Base-by-base conservation (phyloP, 2,329 filamentous ascomycete genomes). In the Monilinia aucupariae region DNA sequence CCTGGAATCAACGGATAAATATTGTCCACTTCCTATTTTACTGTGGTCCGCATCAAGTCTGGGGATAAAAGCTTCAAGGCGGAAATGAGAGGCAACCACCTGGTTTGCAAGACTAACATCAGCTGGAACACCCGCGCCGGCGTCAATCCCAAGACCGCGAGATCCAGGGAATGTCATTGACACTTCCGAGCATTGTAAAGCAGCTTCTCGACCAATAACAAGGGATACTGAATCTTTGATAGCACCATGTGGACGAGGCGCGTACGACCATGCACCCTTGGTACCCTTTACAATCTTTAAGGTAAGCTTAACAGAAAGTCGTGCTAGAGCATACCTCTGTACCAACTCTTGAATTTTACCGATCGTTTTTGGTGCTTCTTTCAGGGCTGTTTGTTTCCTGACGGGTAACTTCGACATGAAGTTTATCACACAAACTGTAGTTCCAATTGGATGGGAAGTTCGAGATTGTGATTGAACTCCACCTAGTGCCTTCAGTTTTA, bases 1-100 rank as follows among this genome's bases (percentile, higher is more conserved):
- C 22, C 89, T 81, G 17, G 79, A 79, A 71, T 92, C 88, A 27
- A 92, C 78, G 0, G 87, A 89, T 39, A 92, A 75, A 71, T 86
- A 91, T 5, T 80, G 74, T 0, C 81, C 79, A n/a, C 77, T 80
- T 52, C 77, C 76, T 41, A 83, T 67, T n/a, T 75, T 78, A 2
- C 74, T 70, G 2, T 69, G 53, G 39, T 81, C 75, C 22, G 81
- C 80, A 61, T 78, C 76, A 4, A 77, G 75, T 39, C 74, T 81
- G 0, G 87, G 84, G 0, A 91, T 69, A 58, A 86, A 81, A 1
- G 83, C 84, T 59, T 84, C 78, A 12, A 90, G 73, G 0, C 75
- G 69, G 59, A 84, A 83, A 37, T 13, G 9, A 47, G 32, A 37
- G 37, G 51, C 32, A 13, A 13, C 20, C 32, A 30, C 17, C 17